Percentiles rank a stretch among this genome's conserved stretches.
These are phyloP conservation scores for Anthracocystis setariae DNA, from an alignment of 1,284 basidiomycete species.

Conservation along the genomic window DNA sequence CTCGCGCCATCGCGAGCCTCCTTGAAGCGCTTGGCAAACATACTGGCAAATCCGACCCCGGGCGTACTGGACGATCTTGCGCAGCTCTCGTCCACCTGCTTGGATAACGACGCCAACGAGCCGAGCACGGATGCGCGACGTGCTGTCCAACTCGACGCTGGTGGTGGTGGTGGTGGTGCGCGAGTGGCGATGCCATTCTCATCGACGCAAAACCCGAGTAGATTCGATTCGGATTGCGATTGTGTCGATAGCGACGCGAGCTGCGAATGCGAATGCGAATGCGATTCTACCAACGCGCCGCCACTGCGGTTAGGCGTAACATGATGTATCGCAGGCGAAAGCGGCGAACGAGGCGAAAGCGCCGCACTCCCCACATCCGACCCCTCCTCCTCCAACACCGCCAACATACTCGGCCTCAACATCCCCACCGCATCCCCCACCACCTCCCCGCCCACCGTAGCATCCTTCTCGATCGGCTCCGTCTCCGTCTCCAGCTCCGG, in stretches of 20 bases:
- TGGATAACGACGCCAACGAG: slow-evolving; percentile 4
- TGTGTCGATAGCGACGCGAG: background rate
- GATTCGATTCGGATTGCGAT: slow-evolving; percentile 5
- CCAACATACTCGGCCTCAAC: slow-evolving; percentile 12
- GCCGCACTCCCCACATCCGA: slow-evolving; percentile 34
- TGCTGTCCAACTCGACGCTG: slow-evolving; percentile 18
- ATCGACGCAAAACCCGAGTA: slow-evolving; percentile 31
- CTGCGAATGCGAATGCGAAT: background rate
- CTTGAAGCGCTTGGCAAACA: slow-evolving; percentile 33
- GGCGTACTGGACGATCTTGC: background rate
- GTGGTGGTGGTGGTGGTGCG: slow-evolving; percentile 11
- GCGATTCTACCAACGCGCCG: too few relatives aligned
- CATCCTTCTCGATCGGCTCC: slow-evolving; percentile 14
- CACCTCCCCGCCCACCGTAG: background rate
- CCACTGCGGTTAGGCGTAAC: background rate
- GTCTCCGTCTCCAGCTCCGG: too few relatives aligned
- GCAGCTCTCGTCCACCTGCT: background rate
- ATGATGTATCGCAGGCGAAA: slow-evolving; percentile 10
- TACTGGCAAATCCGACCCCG: slow-evolving; percentile 9
- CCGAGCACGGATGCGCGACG: slow-evolving; percentile 24
- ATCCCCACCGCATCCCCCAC: background rate
- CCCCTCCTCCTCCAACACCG: slow-evolving; percentile 43
- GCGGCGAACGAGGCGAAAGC: slow-evolving; percentile 32
- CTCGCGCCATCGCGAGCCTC: slow-evolving; percentile 30
- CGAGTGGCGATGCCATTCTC: slow-evolving; percentile 17